phyloP scores from a whole-genome alignment of 1,139 yeast genomes.

The Nakaseomyces delphensis region DNA sequence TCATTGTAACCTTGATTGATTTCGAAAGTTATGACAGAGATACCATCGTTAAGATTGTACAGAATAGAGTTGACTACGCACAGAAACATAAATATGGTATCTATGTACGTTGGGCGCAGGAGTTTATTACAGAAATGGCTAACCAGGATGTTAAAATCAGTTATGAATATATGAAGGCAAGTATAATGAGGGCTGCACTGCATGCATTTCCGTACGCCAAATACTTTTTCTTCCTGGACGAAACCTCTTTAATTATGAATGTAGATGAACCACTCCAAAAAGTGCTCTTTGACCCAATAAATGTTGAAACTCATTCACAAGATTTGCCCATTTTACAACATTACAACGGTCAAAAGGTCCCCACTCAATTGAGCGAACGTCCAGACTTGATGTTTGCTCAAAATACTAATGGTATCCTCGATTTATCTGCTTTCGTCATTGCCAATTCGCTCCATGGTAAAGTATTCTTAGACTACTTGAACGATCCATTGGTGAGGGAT shows the following conservation, averaged over 20 bases:
- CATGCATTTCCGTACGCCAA: conserved; percentile 77
- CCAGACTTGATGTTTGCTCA: conserved; percentile 4
- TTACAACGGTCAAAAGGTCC: conserved; percentile 2
- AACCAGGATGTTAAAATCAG: conserved; percentile 29
- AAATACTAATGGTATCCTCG: conserved; percentile 35
- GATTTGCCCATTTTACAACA: conserved; percentile 2
- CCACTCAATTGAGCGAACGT: neutral
- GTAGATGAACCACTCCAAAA: conserved; percentile 47
- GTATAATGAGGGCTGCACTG: conserved; percentile 64
- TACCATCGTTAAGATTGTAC: conserved; percentile 57
- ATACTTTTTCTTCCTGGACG: conserved; percentile 79
- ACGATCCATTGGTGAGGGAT: conserved; percentile 56
- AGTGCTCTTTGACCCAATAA: conserved; percentile 48
- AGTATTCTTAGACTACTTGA: conserved; percentile 67
- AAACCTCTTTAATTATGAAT: conserved; percentile 64
- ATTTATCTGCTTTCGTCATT: conserved; percentile 60
- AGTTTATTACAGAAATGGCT: conserved; percentile 54
- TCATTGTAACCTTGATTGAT: conserved; percentile 76
- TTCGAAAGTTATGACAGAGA: conserved; percentile 56
- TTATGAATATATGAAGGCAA: conserved; percentile 24
- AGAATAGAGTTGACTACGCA: conserved; percentile 77
- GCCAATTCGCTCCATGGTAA: conserved; percentile 56
- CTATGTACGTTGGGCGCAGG: conserved; percentile 76
- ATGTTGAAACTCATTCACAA: conserved; percentile 39
- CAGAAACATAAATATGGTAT: conserved; percentile 65